phyloP scores from a whole-genome alignment of 768 basidiomycete genomes.

The Leccinum broughii region DNA sequence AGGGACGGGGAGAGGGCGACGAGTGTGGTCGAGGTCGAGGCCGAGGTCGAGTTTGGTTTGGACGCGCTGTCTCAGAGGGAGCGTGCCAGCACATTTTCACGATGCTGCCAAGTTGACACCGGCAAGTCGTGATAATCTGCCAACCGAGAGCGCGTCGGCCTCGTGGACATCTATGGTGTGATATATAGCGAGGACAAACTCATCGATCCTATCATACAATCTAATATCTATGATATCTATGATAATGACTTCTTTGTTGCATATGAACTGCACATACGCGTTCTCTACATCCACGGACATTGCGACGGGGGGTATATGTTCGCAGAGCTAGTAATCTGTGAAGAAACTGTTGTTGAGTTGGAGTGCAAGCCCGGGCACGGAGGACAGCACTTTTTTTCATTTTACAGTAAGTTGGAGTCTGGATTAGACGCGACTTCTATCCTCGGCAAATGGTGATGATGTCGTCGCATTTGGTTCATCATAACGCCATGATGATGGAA shows the following conservation, averaged over 20 bases:
- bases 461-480: conserved; percentile 8
- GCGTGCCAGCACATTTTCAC: too few species aligned
- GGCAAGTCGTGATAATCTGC: not conserved
- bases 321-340: not conserved
- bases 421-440: not conserved
- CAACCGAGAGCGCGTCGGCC: not conserved
- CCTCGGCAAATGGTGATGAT: not conserved
- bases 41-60: too few species aligned
- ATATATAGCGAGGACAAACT: not conserved
- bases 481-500: not conserved
- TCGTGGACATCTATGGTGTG: not conserved
- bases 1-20: too few species aligned
- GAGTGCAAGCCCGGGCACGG: too few species aligned
- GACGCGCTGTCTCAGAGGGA: too few species aligned
- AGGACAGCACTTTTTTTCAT: too few species aligned
- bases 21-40: too few species aligned
- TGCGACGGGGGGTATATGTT: not conserved
- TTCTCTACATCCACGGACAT: not conserved
- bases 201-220: not conserved
- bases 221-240: not conserved
- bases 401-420: not conserved
- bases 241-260: not conserved
- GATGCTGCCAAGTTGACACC: too few species aligned
- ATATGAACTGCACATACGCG: too few species aligned
- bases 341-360: not conserved